Evolutionary conservation across 2,329 filamentous ascomycete species (phyloP), one percentile per base, ranked within the genome.

Genomic region (Xylariaceae sp.): DNA sequence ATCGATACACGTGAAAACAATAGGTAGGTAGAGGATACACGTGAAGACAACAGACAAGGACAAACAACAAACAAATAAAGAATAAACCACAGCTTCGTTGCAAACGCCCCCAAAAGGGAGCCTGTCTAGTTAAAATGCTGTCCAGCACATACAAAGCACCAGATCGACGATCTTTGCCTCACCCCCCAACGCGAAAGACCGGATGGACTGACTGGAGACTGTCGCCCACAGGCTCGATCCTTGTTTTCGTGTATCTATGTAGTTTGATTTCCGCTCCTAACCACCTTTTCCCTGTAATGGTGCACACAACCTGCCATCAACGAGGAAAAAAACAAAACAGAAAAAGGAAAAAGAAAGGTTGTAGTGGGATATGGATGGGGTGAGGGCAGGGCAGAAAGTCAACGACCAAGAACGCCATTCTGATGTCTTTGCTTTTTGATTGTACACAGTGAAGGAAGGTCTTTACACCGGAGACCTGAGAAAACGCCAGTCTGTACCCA

Each of bases 401-500:
- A 47, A 49, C 55, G 52, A 51, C 35, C 49, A 23, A 51, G 17
- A 61, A 64, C 62, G 62, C 62, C 62, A 47, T 51, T 62, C 55
- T 56, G 54, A 62, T 61, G 60, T 62, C 52, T 55, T 55, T 51
- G 53, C 53, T 47, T 50, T 56, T 57, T 51, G 58, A 63, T 63
- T 53, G 61, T 65, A 64, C 61, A 65, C 47, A 54, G 35, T 57
- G 30, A 50, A 42, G 11, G 23, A 42, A 60, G 45, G 49, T 59
- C 56, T 61, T 61, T 30, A 30, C 58, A 51, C 54, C 47, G 58
- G 51, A n/a, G 13, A 47, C 18, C 37, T 51, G n/a, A 47, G 53
- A 13, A 17, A 62, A 62, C 60, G 58, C 60, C 62, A 56, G 48
- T 57, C 51, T 67, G 58, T 62, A 30, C 49, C n/a, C 34, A 11